Base-by-base conservation (phyloP, 257 asterid species). In the Echites panduratus region DNA sequence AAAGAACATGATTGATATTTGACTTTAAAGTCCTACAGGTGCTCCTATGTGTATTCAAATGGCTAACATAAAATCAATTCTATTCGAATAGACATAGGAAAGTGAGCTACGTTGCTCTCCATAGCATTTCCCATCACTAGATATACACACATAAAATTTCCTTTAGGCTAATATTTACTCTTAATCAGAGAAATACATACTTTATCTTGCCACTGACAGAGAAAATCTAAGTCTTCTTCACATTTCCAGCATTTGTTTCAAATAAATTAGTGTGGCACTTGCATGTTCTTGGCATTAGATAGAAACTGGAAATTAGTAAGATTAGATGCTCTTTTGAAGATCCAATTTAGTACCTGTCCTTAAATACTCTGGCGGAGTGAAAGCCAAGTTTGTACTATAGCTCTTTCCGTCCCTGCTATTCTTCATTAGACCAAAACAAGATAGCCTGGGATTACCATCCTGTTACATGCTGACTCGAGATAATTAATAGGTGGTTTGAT, bases 351-450 rank as follows among this genome's bases (percentile, higher is more conserved):
- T 17, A 84, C 88, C 88, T 75, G 86, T 77, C 73, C 81, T 82
- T 52, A 84, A 52, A 76, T 80, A 82, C 77, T 84, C 88, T 7
- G 86, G 88, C 26, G 88, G 88, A 27, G 85, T 78, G 74, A 84
- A 84, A 54, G 86, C 83, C 76, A 82, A 71, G 74, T 84, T 82
- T 67, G 88, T 78, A 75, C 86, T 82, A 47, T 84, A 84, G 69
- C 86, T 84, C 72, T 84, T 84, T 24, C 86, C 88, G 71, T 82
- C 88, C 76, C 82, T 73, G 80, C 83, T 84, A 66, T 84, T 84
- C 80, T 84, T 84, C 86, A 84, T 82, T 59, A 84, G 76, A 63
- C 88, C 88, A 82, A 84, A 84, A 56, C 85, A 84, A 17, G 88
- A 84, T 66, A 82, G 85, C 83, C 82, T 77, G 47, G 88, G 88